Base-by-base conservation (phyloP, 306 rosid species). In the Corylus heterophylla region DNA sequence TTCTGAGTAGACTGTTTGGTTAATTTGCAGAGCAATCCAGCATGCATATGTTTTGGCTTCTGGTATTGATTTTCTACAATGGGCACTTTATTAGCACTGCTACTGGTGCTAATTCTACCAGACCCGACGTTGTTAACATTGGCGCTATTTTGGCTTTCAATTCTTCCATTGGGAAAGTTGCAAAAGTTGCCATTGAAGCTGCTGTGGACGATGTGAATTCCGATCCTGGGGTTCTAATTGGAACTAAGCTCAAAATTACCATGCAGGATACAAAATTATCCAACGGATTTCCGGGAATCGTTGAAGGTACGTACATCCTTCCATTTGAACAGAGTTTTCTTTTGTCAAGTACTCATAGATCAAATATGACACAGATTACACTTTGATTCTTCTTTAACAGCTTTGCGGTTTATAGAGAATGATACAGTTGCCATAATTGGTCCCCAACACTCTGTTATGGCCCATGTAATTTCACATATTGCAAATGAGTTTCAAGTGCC, bases 401-500 rank as follows among this genome's bases (percentile, higher is more conserved):
- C 92, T 81, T 90, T 91, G 84, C 80, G 76, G 83, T 87, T 96
- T 74, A 92, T 89, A 90, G 91, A 88, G 83, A 83, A 62, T 22
- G 86, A 84, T 50, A 85, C 93, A 11, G 87, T 93, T 80, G 99
- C 99, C 50, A 90, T 96, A 87, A 92, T 96, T 81, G 99, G 99
- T 9, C 97, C 99, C 7, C 98, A 87, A 75, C 81, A 80, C 63
- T 95, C 96, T 66, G 91, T 85, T 75, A 89, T 91, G 47, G 98
- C 98, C 83, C 98, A 96, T 89, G 87, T 88, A 50, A 85, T 96
- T 88, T 85, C 97, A 74, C 97, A 91, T 67, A 91, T 96, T 82
- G 97, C 98, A 54, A 90, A 89, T 45, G 96, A 93, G 87, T 91
- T 96, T 78, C 96, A 87, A 74, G 91, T 91, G 47, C 99, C 97